Percentiles rank a stretch among this genome's conserved stretches.
These are phyloP conservation scores for Pyronema domesticum DNA, from an alignment of 495 filamentous ascomycete genomes.

Conservation along the genomic window DNA sequence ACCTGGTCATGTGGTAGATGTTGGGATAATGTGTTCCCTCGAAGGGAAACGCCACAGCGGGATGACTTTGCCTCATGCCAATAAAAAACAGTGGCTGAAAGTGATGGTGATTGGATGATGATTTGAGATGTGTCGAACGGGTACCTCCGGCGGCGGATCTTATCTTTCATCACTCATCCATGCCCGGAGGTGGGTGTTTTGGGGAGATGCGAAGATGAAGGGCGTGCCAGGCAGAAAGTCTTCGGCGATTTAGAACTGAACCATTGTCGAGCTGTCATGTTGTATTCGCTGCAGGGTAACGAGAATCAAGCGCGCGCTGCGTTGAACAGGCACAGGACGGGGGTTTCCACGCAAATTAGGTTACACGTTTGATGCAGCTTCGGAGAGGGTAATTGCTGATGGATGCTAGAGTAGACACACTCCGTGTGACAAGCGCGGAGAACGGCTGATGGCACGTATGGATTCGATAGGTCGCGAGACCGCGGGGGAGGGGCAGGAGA, in stretches of 20 bases:
- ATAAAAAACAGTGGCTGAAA: not conserved
- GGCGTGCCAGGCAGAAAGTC: not conserved
- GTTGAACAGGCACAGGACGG: not conserved
- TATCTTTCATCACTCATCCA: constrained; percentile 1
- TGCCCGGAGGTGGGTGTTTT: not conserved
- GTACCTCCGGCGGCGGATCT: not conserved
- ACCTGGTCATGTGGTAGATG: not conserved
- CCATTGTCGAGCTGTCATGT: constrained; percentile 2
- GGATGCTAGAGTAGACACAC: too few relatives aligned
- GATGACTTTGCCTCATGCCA: not conserved
- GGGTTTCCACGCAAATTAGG: not conserved
- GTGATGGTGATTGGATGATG: not conserved
- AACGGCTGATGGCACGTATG: too few relatives aligned
- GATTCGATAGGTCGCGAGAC: too few relatives aligned
- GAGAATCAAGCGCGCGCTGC: not conserved
- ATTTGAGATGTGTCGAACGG: not conserved
- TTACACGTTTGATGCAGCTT: too few relatives aligned
- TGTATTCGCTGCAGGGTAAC: constrained; percentile 1
- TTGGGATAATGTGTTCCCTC: not conserved
- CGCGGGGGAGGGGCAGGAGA: too few relatives aligned
- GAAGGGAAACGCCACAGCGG: not conserved
- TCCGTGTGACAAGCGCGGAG: too few relatives aligned
- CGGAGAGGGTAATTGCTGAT: too few relatives aligned
- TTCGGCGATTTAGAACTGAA: not conserved
- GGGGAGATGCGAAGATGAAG: not conserved